Evolutionary conservation across 768 basidiomycete species (phyloP), one percentile per base, ranked within the genome.

Genomic region (Tephrocybe sp.): DNA sequence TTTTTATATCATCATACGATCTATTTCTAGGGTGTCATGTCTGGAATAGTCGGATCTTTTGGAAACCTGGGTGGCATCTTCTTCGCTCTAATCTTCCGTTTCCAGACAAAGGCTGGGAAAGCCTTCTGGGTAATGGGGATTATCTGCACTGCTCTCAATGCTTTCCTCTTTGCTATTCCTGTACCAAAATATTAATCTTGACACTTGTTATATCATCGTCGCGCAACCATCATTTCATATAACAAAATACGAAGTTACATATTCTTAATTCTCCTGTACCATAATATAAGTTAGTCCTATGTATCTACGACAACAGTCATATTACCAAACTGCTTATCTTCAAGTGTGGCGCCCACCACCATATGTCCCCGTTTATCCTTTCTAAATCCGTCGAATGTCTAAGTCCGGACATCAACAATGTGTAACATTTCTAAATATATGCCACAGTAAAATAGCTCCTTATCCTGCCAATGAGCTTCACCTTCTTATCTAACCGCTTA

Each of bases 21-120:
- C 56, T 39, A 30, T 56, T 30, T 44, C 24, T 53, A 69, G 65
- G 68, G 65, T 12, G 63, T 68, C 5, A 68, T 71, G 69, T 64
- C 66, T 23, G 71, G 73, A 12, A 58, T 74, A 21, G 71, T 73
- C 1, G 73, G 73, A 10, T 63, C 64, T 1, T 65, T 68, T 17
- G 72, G 73, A 21, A 73, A 72, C 49, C 54, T 71, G 18, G 72
- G 81, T 3, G 81, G 81, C 3, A 65, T 81, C 40, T 53, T 76
- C 21, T 80, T 74, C 32, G 76, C 78, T 1, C 55, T 81, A 0
- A 59, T 82, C 17, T 80, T 77, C 48, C 69, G 80, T 12, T 77
- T 76, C 62, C 74, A 74, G 37, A 53, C 63, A 17, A 64, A 71
- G 4, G 44, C 60, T 8, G 77, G 77, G 9, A 73, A 71, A 37